Conservation (phyloP, 495 filamentous ascomycete genomes). For the Penicillium simplicissimum region DNA sequence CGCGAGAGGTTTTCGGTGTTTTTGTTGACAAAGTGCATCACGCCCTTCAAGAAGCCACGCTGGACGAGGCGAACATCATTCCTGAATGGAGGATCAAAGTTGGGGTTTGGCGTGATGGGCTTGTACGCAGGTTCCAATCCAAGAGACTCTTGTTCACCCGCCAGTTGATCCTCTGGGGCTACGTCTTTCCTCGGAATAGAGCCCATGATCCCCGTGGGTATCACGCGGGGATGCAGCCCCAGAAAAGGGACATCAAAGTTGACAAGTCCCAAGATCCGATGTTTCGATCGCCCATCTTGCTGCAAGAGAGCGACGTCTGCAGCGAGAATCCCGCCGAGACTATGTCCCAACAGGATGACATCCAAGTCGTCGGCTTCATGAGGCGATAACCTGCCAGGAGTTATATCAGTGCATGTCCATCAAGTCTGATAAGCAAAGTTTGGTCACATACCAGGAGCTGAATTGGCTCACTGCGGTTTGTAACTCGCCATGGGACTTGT, state of each 20-base stretch:
- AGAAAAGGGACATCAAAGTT: constrained; percentile 85
- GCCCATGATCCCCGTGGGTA: constrained; percentile 75
- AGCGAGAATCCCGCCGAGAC: constrained; percentile 82
- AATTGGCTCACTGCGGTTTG: constrained; percentile 76
- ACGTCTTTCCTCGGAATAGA: constrained; percentile 62
- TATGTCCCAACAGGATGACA: constrained; percentile 83
- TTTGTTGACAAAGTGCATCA: constrained; percentile 78
- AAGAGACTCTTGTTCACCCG: constrained; percentile 25
- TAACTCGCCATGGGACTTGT: constrained; percentile 77
- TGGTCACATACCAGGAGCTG: constrained; percentile 63
- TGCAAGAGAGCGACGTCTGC: constrained; percentile 75
- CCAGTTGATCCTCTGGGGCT: constrained; percentile 30
- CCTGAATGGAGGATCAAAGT: constrained; percentile 69
- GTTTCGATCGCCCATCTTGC: constrained; percentile 36
- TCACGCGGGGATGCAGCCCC: constrained; percentile 85
- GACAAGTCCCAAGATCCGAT: constrained; percentile 80
- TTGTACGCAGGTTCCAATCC: constrained; percentile 23
- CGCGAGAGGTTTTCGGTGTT: constrained; percentile 66
- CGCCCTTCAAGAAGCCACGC: constrained; percentile 63
- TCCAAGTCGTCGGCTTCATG: constrained; percentile 76
- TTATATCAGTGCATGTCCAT: neutral
- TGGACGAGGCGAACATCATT: constrained; percentile 69
- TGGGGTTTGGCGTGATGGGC: constrained; percentile 33
- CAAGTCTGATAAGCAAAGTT: neutral
- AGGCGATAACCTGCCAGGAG: constrained; percentile 62